Evolutionary conservation across 306 rosid species (phyloP).

Genomic region (Prunus mume): DNA sequence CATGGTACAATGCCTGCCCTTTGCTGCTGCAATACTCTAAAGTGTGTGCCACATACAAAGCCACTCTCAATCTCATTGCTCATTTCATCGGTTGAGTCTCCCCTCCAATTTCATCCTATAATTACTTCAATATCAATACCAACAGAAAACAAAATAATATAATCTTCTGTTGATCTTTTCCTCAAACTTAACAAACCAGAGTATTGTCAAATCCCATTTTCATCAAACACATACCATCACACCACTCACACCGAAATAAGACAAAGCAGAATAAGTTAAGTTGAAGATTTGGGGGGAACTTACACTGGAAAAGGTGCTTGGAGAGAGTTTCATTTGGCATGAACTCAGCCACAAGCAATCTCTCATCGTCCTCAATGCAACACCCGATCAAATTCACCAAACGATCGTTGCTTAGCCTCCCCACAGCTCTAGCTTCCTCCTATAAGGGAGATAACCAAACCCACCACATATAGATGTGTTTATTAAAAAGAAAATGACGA

Average conservation of each 20-base stretch:
- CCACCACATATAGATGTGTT: neutral
- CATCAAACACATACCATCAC: neutral
- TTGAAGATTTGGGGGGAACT: conserved; percentile 6
- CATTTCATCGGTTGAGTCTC: conserved; percentile 90
- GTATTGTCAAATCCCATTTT: neutral
- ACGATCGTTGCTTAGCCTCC: conserved; percentile 58
- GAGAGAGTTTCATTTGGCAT: conserved; percentile 95
- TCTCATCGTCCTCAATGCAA: conserved; percentile 82
- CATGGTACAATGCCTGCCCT: conserved; percentile 79
- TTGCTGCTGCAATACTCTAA: conserved; percentile 78
- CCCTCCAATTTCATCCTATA: conserved; percentile 38
- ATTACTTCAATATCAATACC: neutral
- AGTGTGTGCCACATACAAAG: conserved; percentile 81
- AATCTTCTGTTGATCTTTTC: neutral
- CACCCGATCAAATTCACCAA: conserved; percentile 80
- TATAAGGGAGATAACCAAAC: conserved; percentile 20
- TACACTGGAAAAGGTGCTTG: conserved; percentile 88
- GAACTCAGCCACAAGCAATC: conserved; percentile 87
- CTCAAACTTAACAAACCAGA: neutral
- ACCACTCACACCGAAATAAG: neutral
- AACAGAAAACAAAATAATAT: neutral
- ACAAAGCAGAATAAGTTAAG: neutral
- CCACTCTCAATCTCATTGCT: conserved; percentile 98
- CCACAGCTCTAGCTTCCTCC: conserved; percentile 88
- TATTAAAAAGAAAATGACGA: conserved; percentile 3